phyloP scores from a whole-genome alignment of 2,329 filamentous ascomycete genomes.

The Neoarthrinium moseri region DNA sequence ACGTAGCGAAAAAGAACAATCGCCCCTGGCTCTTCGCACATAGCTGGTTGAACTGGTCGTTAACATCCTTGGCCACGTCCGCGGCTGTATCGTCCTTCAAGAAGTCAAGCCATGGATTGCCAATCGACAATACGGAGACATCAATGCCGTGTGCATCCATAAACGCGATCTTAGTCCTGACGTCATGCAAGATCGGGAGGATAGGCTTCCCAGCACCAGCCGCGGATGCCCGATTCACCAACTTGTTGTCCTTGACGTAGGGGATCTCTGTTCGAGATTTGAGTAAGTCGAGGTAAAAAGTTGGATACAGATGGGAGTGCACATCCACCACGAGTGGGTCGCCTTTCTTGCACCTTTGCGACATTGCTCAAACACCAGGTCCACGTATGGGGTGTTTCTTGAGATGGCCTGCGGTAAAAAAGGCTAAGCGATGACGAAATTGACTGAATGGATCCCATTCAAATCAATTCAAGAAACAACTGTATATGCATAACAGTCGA shows the following conservation, averaged over 20 bases:
- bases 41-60: constrained; percentile 72
- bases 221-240: not conserved
- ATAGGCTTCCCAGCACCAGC: not conserved
- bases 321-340: not conserved
- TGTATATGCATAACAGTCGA: too few relatives aligned
- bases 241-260: constrained; percentile 4
- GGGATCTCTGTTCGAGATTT: not conserved
- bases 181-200: not conserved
- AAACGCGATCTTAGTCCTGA: constrained; percentile 68
- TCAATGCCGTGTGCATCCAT: constrained; percentile 84
- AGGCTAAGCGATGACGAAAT: too few relatives aligned
- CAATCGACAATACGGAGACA: constrained; percentile 81
- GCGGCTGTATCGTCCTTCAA: constrained; percentile 60
- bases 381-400: too few relatives aligned
- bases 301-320: constrained; percentile 4
- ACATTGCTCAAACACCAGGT: too few relatives aligned
- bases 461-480: too few relatives aligned
- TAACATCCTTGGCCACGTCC: constrained; percentile 64
- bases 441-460: too few relatives aligned
- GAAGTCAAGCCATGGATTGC: constrained; percentile 94
- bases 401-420: too few relatives aligned
- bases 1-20: constrained; percentile 78
- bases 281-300: constrained; percentile 1
- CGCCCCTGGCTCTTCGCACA: constrained; percentile 65
- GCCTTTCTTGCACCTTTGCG: not conserved